phyloP scores from a whole-genome alignment of 805 yeast species.

The Wickerhamiella galacta region DNA sequence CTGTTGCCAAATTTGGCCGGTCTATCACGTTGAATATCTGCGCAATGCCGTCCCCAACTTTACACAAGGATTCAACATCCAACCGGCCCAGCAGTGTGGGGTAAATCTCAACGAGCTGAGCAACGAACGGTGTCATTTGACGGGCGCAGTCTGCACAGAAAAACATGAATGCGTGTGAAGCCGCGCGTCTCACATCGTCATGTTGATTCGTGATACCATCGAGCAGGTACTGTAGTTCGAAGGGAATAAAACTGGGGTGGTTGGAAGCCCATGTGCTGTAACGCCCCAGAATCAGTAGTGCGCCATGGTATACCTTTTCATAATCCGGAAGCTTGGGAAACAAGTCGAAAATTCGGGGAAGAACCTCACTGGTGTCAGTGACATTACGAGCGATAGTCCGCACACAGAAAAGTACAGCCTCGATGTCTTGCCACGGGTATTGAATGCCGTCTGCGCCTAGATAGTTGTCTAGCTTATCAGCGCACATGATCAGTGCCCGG shows the following conservation, averaged over 20 bases:
- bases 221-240: slow-evolving; percentile 70
- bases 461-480: background rate
- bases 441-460: background rate
- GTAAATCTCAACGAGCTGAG: slow-evolving; percentile 62
- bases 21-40: slow-evolving; percentile 38
- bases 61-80: slow-evolving; percentile 54
- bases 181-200: slow-evolving; percentile 54
- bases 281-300: slow-evolving; percentile 85
- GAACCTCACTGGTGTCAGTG: slow-evolving; percentile 6
- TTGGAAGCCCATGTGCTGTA: slow-evolving; percentile 89
- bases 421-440: slow-evolving; percentile 51
- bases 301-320: slow-evolving; percentile 76
- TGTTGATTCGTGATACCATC: slow-evolving; percentile 40
- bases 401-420: slow-evolving; percentile 77
- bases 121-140: slow-evolving; percentile 46
- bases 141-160: slow-evolving; percentile 82
- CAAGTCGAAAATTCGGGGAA: slow-evolving; percentile 3
- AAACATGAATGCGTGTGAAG: slow-evolving; percentile 85
- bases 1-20: slow-evolving; percentile 25
- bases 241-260: slow-evolving; percentile 68
- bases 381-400: slow-evolving; percentile 93
- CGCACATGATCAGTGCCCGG: slow-evolving; percentile 32
- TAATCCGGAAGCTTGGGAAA: slow-evolving; percentile 42
- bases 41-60: slow-evolving; percentile 79
- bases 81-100: slow-evolving; percentile 35